Percentiles rank a stretch among this genome's conserved stretches.
Evolutionary conservation across 345 rosid species (phyloP).

Genomic region (Syzygium aqueum): DNA sequence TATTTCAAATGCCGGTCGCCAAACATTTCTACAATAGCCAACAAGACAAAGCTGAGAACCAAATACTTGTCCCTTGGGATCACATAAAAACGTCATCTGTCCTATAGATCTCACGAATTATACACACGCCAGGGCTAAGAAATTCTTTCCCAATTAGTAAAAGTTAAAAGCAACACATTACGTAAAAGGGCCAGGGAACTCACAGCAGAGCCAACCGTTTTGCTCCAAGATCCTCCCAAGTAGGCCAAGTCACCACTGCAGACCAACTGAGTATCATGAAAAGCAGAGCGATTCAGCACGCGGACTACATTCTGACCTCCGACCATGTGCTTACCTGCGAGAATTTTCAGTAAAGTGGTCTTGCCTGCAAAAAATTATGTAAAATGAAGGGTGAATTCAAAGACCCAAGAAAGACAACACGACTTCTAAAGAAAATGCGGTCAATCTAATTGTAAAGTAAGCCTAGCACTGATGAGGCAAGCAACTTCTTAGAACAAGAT

Average conservation of each 20-base stretch:
- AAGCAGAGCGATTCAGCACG: constrained; percentile 70
- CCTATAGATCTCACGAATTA: neutral
- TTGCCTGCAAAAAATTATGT: constrained; percentile 39
- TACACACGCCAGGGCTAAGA: neutral
- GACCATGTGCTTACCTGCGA: constrained; percentile 94
- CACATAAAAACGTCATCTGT: neutral
- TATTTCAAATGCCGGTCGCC: neutral
- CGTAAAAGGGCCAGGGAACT: constrained; percentile 11
- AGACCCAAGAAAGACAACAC: neutral
- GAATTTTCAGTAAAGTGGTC: constrained; percentile 72
- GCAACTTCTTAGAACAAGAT: neutral
- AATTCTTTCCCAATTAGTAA: neutral
- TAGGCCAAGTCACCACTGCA: constrained; percentile 84
- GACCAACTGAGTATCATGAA: constrained; percentile 83
- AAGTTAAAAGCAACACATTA: neutral
- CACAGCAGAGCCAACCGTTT: constrained; percentile 83
- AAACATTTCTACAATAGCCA: neutral
- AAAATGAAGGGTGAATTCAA: neutral
- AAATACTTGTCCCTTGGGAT: neutral
- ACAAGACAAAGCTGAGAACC: neutral
- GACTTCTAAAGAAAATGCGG: neutral
- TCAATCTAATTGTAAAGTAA: neutral
- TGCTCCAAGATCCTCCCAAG: constrained; percentile 93
- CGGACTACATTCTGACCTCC: constrained; percentile 82
- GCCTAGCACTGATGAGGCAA: neutral